These are phyloP conservation scores for Psilocybe azurescens DNA, from an alignment of 768 basidiomycete genomes.

Conservation along the genomic window DNA sequence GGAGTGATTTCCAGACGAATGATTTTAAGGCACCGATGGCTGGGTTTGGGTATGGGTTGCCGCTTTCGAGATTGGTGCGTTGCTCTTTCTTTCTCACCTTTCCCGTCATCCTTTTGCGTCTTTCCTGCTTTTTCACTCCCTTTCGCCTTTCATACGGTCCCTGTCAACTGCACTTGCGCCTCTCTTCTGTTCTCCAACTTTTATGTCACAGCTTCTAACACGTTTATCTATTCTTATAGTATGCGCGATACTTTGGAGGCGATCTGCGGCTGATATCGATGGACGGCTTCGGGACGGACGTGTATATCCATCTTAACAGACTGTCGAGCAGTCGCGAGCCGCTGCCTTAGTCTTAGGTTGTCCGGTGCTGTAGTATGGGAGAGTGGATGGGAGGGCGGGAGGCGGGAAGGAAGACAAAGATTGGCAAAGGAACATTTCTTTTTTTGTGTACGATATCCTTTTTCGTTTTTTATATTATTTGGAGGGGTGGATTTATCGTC, in stretches of 20 bases:
- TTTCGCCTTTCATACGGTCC: too few species aligned
- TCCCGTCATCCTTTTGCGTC: neutral
- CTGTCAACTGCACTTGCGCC: too few species aligned
- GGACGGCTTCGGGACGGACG: constrained; percentile 98
- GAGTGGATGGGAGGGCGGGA: too few species aligned
- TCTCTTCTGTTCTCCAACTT: too few species aligned
- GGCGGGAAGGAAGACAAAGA: neutral
- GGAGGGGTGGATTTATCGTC: neutral
- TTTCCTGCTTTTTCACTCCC: neutral
- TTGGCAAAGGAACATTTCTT: constrained; percentile 17
- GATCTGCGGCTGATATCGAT: constrained; percentile 94
- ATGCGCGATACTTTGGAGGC: constrained; percentile 94
- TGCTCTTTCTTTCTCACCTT: neutral
- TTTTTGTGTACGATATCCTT: neutral
- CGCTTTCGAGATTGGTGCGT: constrained; percentile 87
- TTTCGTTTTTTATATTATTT: neutral
- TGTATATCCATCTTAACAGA: constrained; percentile 90
- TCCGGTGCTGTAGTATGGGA: too few species aligned
- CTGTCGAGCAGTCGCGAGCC: constrained; percentile 86
- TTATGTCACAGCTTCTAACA: too few species aligned
- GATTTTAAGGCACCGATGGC: constrained; percentile 99
- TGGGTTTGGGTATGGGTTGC: constrained; percentile 93
- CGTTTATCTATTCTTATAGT: constrained; percentile 46
- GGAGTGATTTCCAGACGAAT: constrained; percentile 78
- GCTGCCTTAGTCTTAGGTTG: constrained; percentile 44